These are phyloP conservation scores for Rhinocladiella mackenziei DNA, from an alignment of 2,329 filamentous ascomycete genomes.

Conservation along the genomic window DNA sequence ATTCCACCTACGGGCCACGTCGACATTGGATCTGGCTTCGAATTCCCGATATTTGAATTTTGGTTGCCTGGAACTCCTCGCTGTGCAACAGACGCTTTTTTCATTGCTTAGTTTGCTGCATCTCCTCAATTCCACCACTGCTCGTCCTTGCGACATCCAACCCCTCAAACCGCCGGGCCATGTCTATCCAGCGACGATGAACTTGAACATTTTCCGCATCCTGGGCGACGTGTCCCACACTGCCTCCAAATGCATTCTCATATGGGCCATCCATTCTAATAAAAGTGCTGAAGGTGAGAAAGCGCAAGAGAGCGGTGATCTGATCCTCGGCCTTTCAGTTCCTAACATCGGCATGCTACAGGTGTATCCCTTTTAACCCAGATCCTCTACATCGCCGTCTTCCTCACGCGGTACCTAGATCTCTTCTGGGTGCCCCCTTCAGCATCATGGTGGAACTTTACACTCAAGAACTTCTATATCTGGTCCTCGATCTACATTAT, in stretches of 20 bases:
- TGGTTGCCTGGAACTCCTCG: not conserved
- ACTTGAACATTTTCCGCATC: slow-evolving; percentile 64
- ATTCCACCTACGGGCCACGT: slow-evolving; percentile 5
- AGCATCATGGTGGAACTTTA: slow-evolving; percentile 61
- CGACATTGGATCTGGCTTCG: too few species aligned
- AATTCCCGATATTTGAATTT: too few species aligned
- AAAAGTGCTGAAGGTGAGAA: slow-evolving; percentile 73
- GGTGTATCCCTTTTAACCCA: slow-evolving; percentile 88
- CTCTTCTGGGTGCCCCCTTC: slow-evolving; percentile 54
- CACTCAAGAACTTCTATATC: slow-evolving; percentile 89
- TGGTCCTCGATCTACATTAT: slow-evolving; percentile 80
- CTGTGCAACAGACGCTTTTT: too few species aligned
- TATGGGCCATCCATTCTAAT: slow-evolving; percentile 86
- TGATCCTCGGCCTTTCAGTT: not conserved
- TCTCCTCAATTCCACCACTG: too few species aligned
- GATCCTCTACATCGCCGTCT: slow-evolving; percentile 79
- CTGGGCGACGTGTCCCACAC: slow-evolving; percentile 81
- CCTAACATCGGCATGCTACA: slow-evolving; percentile 34
- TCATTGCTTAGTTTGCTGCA: too few species aligned
- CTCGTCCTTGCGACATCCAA: too few species aligned
- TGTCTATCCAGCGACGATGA: slow-evolving; percentile 20
- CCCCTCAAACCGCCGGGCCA: too few species aligned
- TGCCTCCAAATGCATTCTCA: slow-evolving; percentile 81
- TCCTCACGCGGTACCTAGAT: slow-evolving; percentile 81
- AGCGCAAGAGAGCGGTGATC: too few species aligned